phyloP scores from a whole-genome alignment of 2,329 filamentous ascomycete species.

The Ceratocystis smalleyi region DNA sequence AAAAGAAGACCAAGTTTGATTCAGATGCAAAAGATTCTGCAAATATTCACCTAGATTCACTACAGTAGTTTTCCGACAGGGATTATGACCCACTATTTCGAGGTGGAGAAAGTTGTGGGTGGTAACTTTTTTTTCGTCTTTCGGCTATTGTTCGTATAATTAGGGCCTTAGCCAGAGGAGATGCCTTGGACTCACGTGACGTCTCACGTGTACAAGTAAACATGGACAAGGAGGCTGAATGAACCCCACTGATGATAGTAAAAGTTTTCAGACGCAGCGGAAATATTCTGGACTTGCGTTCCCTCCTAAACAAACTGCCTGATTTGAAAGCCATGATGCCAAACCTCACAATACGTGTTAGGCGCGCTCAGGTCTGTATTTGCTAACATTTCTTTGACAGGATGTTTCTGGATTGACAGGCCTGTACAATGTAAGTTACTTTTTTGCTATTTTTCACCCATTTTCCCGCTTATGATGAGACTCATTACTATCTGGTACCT shows the following conservation, averaged over 20 bases:
- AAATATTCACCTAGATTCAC: neutral
- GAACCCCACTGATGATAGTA: slow-evolving; percentile 9
- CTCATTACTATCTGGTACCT: slow-evolving; percentile 72
- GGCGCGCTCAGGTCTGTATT: neutral
- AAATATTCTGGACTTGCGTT: neutral
- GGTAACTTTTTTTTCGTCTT: slow-evolving; percentile 15
- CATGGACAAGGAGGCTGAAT: slow-evolving; percentile 11
- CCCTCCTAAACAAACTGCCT: slow-evolving; percentile 2
- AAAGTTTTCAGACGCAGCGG: slow-evolving; percentile 11
- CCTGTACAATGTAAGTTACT: slow-evolving; percentile 10
- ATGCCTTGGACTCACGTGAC: slow-evolving; percentile 8
- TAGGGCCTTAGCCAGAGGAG: slow-evolving; percentile 25
- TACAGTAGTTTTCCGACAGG: slow-evolving; percentile 2
- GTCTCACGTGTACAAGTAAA: neutral
- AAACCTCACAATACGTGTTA: neutral
- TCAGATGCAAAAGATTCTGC: slow-evolving; percentile 17
- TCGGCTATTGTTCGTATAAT: slow-evolving; percentile 31
- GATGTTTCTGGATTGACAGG: neutral
- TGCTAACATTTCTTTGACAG: neutral
- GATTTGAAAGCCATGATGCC: neutral
- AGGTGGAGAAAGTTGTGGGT: slow-evolving; percentile 15
- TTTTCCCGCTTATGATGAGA: slow-evolving; percentile 51
- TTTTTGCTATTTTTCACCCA: neutral
- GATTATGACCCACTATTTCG: neutral
- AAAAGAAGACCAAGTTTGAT: slow-evolving; percentile 10